Conservation (phyloP, 805 yeast species). For the Saccharomyces paradoxus region DNA sequence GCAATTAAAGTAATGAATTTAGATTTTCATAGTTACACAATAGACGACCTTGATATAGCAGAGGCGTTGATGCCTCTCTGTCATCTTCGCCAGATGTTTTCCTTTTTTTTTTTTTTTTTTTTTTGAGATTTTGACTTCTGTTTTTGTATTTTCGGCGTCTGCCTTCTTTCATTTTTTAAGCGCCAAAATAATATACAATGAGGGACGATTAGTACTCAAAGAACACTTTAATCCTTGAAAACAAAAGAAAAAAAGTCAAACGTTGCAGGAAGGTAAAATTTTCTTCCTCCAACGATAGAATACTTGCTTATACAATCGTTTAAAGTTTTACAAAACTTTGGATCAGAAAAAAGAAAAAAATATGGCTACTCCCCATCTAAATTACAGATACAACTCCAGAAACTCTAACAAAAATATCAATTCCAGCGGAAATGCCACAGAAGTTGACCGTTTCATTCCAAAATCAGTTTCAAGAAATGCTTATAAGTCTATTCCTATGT, state of each 20-base stretch:
- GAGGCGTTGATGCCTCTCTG: background rate
- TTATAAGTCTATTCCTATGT: slow-evolving; percentile 18
- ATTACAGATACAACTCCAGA: background rate
- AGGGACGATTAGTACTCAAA: background rate
- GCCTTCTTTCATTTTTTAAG: background rate
- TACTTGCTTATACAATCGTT: background rate
- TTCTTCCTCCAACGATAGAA: background rate
- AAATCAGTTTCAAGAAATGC: slow-evolving; percentile 25
- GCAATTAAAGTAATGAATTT: no score
- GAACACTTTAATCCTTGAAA: background rate
- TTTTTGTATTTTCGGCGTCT: background rate
- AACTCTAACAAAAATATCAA: background rate
- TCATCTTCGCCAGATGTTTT: background rate
- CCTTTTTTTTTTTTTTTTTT: background rate
- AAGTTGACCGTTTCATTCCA: slow-evolving; percentile 36
- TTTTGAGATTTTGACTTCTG: background rate
- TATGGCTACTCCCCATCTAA: background rate
- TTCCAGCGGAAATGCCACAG: slow-evolving; percentile 5
- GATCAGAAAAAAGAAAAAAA: background rate
- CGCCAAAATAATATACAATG: background rate
- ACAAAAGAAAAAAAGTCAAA: background rate
- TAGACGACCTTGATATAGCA: background rate
- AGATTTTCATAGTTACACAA: no score
- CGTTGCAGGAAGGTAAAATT: background rate
- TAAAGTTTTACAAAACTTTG: background rate